Base-by-base conservation (phyloP, 2,329 filamentous ascomycete species). In the Calonectria henricotiae region DNA sequence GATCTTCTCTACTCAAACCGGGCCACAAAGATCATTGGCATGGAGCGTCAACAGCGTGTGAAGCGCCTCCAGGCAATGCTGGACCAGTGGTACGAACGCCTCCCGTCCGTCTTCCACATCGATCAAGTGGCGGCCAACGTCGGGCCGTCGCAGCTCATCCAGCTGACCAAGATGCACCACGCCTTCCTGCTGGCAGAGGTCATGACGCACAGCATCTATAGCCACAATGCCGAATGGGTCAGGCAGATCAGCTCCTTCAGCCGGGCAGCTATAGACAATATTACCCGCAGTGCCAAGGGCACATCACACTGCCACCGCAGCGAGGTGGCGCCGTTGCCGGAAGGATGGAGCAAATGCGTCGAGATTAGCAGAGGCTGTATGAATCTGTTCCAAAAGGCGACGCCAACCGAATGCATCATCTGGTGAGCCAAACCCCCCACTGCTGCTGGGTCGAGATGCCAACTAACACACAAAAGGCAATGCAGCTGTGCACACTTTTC, bases 141-240 rank as follows among this genome's bases (percentile, higher is more conserved):
- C 0, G 74, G 76, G 0, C 75, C 78, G 0, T 75, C 74, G 0
- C 77, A 80, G 25, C 74, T 82, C 1, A 71, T 80, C 23, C 80
- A 82, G 49, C 80, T 85, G 79, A 78, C 80, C 6, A 79, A 79
- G 54, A 75, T 85, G 37, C 79, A 84, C 32, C 82, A 83, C 58
- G 76, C 79, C 1, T 84, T 82, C 39, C 62, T 84, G 1, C 62
- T 81, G 39, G 81, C 80, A 0, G 76, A 82, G n/a, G 76, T 82
- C 11, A 81, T 79, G 74, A 77, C 80, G 0, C 83, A 84, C 32
- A 83, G 84, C 1, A 76, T 85, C 2, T 85, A 83, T 32, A 82
- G 80, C n/a, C 69, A 79, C 9, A 76, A 81, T 5, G 79, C 81
- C 0, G 79, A 82, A 1, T 85, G 83, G 83, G 71, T 84, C 5